Evolutionary conservation across 2,329 filamentous ascomycete genomes (phyloP).

Genomic region (Exserohilum rostratum): DNA sequence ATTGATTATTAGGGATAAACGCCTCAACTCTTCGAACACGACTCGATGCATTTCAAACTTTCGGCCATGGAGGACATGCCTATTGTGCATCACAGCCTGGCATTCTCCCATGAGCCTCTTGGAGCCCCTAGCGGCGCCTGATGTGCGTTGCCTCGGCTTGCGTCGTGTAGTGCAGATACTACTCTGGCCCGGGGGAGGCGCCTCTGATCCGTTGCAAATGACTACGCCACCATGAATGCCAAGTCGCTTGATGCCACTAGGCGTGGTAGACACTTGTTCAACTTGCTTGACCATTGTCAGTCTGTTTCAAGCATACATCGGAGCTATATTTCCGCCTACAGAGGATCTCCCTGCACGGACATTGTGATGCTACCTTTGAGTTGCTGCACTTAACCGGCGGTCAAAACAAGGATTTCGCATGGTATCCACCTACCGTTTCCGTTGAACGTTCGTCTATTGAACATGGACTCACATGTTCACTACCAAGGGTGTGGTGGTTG

Average conservation of each 20-base stretch:
- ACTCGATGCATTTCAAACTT: neutral
- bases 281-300: neutral
- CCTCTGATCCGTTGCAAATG: neutral
- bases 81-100: neutral
- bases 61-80: neutral
- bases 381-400: slow-evolving; percentile 1
- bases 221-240: neutral
- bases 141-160: neutral
- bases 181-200: neutral
- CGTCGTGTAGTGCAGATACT: neutral
- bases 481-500: neutral
- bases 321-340: neutral
- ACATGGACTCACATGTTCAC: neutral
- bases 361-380: neutral
- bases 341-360: neutral
- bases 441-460: neutral
- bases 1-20: neutral
- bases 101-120: neutral
- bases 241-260: neutral
- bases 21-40: neutral
- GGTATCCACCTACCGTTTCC: neutral
- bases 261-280: neutral
- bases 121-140: neutral
- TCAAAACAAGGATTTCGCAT: neutral
- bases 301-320: neutral